Base-by-base conservation (phyloP, 495 filamentous ascomycete species). In the Darksidea phi region DNA sequence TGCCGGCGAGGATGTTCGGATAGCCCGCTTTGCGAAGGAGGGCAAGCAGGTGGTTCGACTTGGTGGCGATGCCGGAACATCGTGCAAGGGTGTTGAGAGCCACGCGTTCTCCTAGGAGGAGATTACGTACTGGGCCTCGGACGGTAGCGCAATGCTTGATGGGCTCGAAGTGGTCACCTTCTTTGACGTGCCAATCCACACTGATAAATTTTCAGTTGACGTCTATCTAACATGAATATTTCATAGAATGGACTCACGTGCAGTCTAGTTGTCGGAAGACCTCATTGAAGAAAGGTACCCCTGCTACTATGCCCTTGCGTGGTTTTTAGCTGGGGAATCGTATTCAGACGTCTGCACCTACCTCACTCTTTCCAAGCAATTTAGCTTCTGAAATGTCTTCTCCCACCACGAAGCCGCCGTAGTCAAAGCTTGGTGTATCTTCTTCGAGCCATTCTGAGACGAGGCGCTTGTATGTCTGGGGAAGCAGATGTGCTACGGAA, bases 321-420 rank as follows among this genome's bases (percentile, higher is more conserved):
- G 6, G 12, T 42, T 2, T 38, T 57, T 45, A 18, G 20, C 38
- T 36, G 21, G 10, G n/a, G 3, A 12, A 18, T 55, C 24, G 38
- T 34, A 42, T 1, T 12, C 4, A 15, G n/a, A 23, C 51, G 11
- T 47, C 34, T 10, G 6, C n/a, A 67, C 70, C 37, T 73, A 85
- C 83, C 45, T 82, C 72, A 57, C 86, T 89, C 77, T 97, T 98
- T n/a, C 89, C 90, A 68, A 92, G 84, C 37, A 98, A 78, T 11
- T 85, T 88, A 1, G 94, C 95, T 61, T 88, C 88, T 41, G 86
- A 85, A 6, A 79, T 77, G 17, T 81, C 78, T 57, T 92, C 85
- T 48, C 94, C 94, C 12, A 98, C 94, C 8, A 98, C 94, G 69
- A 95, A 98, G 41, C 94, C 94, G 64, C 91, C 95, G 71, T 96